These are phyloP conservation scores for Artemisia annua DNA, from an alignment of 129 eudicot genomes.

Conservation along the genomic window DNA sequence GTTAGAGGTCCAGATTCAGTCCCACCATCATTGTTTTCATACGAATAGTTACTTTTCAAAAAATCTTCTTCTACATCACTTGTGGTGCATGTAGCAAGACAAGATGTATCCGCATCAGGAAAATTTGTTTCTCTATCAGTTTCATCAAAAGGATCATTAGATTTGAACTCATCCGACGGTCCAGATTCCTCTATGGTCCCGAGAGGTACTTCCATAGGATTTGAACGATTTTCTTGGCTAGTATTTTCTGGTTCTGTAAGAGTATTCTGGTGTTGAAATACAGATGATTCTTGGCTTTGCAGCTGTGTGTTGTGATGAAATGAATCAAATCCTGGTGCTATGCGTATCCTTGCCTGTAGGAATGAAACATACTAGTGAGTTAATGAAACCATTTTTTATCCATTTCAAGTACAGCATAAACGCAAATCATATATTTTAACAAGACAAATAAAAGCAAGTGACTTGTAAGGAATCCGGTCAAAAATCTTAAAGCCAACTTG, in stretches of 20 bases:
- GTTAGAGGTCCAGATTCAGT: conserved; percentile 57
- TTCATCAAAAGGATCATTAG: conserved; percentile 44
- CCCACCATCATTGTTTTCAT: conserved; percentile 52
- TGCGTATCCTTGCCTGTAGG: conserved; percentile 86
- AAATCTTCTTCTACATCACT: conserved; percentile 78
- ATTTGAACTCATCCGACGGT: conserved; percentile 36
- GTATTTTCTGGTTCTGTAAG: conserved; percentile 23
- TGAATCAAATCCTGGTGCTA: conserved; percentile 64
- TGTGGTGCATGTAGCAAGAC: conserved; percentile 81
- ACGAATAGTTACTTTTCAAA: conserved; percentile 45
- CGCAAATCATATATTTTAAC: too few relatives aligned
- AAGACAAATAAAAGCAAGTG: too few relatives aligned
- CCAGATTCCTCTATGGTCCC: conserved; percentile 34
- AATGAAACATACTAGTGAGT: neutral
- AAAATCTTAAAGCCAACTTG: too few relatives aligned
- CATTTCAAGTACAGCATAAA: too few relatives aligned
- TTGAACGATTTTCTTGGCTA: conserved; percentile 15
- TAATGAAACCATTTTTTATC: neutral
- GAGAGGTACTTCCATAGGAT: conserved; percentile 27
- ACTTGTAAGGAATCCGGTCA: too few relatives aligned
- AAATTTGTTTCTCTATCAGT: conserved; percentile 56
- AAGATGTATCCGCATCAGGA: conserved; percentile 78
- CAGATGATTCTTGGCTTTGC: conserved; percentile 25
- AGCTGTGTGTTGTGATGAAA: conserved; percentile 35
- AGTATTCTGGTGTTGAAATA: conserved; percentile 35